Conservation (phyloP, 176 grass and related monocot species). For the Aegilops longissima region DNA sequence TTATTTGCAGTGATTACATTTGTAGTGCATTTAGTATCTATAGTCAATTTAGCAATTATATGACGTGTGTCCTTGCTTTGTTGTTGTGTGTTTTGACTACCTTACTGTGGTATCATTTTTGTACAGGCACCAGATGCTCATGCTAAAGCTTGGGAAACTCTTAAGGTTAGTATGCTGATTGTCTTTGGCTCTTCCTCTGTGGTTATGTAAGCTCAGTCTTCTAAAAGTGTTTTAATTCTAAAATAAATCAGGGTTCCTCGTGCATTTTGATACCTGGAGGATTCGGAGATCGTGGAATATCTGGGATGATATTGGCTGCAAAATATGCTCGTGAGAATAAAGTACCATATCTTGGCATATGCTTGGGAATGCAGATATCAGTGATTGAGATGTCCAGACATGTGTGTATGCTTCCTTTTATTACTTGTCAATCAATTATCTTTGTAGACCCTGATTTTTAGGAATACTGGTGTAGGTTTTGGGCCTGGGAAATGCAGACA, state of each 20-base stretch:
- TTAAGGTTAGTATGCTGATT: constrained; percentile 52
- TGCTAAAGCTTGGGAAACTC: constrained; percentile 81
- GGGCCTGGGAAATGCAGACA: constrained; percentile 71
- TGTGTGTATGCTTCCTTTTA: constrained; percentile 47
- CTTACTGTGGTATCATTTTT: constrained; percentile 12
- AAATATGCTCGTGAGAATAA: constrained; percentile 98
- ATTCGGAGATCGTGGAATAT: constrained; percentile 92
- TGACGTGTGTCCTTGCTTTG: background rate
- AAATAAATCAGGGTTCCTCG: constrained; percentile 63
- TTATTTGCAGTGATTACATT: background rate
- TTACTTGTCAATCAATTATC: constrained; percentile 2
- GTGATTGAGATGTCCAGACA: constrained; percentile 93
- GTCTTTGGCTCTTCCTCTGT: constrained; percentile 1
- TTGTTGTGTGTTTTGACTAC: constrained; percentile 18
- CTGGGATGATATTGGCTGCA: constrained; percentile 92
- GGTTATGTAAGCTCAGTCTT: background rate
- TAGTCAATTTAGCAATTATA: background rate
- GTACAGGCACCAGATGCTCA: constrained; percentile 72
- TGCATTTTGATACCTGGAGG: constrained; percentile 96
- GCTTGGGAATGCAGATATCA: constrained; percentile 98
- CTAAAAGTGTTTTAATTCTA: background rate
- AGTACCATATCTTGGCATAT: constrained; percentile 99
- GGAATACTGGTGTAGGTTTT: constrained; percentile 50
- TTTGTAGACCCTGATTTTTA: constrained; percentile 22
- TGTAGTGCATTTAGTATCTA: background rate